Percentiles rank a stretch among this genome's conserved stretches.
Conservation (phyloP, 78 protist species). For the Cavenderia fasciculata region DNA sequence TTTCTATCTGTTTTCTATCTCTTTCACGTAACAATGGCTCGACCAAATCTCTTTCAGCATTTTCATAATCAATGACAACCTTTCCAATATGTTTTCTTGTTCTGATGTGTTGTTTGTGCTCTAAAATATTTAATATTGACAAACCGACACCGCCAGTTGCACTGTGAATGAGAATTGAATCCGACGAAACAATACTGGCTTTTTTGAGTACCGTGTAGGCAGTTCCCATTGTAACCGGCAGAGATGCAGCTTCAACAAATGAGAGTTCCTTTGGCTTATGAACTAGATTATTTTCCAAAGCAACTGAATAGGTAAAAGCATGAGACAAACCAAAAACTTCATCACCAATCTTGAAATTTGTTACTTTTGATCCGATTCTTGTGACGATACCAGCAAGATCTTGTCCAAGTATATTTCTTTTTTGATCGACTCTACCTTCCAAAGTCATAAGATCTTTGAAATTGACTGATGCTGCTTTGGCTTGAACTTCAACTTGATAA, state of each 20-base stretch:
- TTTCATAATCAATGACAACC: not conserved
- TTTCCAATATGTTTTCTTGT: slow-evolving; percentile 7
- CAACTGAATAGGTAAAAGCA: not conserved
- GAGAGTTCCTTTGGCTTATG: not conserved
- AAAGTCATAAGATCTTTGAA: slow-evolving; percentile 41
- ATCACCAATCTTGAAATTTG: slow-evolving; percentile 30
- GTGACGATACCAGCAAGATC: slow-evolving; percentile 58
- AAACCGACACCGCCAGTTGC: slow-evolving; percentile 62
- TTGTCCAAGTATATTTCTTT: slow-evolving; percentile 23
- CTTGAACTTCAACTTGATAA: not conserved
- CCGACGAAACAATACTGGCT: not conserved
- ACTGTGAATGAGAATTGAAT: slow-evolving; percentile 40
- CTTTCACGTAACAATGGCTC: not conserved
- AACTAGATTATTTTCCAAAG: not conserved
- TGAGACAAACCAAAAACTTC: slow-evolving; percentile 4
- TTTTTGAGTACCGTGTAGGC: not conserved
- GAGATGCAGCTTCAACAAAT: slow-evolving; percentile 5
- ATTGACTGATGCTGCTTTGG: slow-evolving; percentile 15
- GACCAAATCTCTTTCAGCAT: not conserved
- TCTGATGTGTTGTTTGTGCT: not conserved
- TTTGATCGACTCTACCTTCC: slow-evolving; percentile 14
- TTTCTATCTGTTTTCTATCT: not conserved
- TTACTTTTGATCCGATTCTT: slow-evolving; percentile 10
- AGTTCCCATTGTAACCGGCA: not conserved
- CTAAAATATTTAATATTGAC: not conserved